Base-by-base conservation (phyloP, 768 basidiomycete genomes). In the Filobasidium floriforme region DNA sequence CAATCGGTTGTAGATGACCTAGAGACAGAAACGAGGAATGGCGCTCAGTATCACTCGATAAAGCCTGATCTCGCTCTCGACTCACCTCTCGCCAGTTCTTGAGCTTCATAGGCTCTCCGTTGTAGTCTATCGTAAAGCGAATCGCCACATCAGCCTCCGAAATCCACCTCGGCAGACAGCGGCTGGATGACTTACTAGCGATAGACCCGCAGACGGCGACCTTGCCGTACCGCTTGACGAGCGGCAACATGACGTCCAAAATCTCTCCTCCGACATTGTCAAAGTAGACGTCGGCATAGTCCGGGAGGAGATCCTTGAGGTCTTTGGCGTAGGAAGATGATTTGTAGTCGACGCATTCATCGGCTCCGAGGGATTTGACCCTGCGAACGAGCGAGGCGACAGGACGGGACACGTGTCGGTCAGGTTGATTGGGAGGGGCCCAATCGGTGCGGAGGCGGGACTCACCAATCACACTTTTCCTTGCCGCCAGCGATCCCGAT, bases 271-370 rank as follows among this genome's bases (percentile, higher is more conserved):
- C 73, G 57, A 74, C 72, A 59, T 71, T 72, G 57, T 73, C 73
- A 60, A 68, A 74, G 69, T 67, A 71, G 41, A 68, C 44, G 29
- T 71, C 70, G 43, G 62, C 61, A 32, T 57, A 66, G 37, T 66
- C 71, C n/a, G 70, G 68, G 10, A 68, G 51, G 14, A 66, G 65
- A 10, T 60, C 51, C 15, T 32, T 43, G 29, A 75, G 71, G 59
- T 72, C 70, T 19, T 71, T 54, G 18, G 55, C 41, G 61, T 69
- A 72, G 6, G 67, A 41, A 2, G 68, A 14, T 0, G 62, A 68
- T 66, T 71, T 74, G 76, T 79, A 79, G 66, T 79, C 77, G 68
- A 79, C 60, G 66, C 76, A 76, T 18, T 65, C 71, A 68, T 76
- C 76, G 29, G 77, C 77, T 0, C 77, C 77, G 44, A 79, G 71